Base-by-base conservation (phyloP, 805 yeast species). In the Candida caryicola region DNA sequence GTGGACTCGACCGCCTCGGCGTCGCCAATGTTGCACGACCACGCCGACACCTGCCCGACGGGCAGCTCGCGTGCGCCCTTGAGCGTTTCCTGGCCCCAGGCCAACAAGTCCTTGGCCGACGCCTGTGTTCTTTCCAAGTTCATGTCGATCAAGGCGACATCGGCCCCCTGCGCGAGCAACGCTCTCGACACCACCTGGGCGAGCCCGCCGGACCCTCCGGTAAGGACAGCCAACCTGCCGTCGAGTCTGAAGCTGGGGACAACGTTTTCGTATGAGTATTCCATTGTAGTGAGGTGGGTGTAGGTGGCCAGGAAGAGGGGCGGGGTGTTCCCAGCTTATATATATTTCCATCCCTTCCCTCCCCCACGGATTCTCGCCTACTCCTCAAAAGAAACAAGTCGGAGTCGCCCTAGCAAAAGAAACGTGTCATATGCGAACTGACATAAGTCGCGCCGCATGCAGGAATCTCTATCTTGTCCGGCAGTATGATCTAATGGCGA, bases 171-270 rank as follows among this genome's bases (percentile, higher is more conserved):
- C 3, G 85, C 85, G 9, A 85, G 59, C 26, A 85, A 63, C 13
- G 86, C 85, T 52, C 81, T 76, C 40, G 83, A 69, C 37, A 83
- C 55, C 12, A 82, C 79, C 26, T 80, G 65, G 1, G 86, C 81
- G 49, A 85, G 66, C 13, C 90, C 91, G 33, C 93, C 93, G 25
- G 88, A 81, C 6, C 90, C 93, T 33, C 93, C 93, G 26, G 93
- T 85, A 46, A 85, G 66, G 31, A 85, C 71, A 29, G 88, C 87
- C 39, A 82, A 68, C 55, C 81, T 77, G 42, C 83, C 84, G 54
- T 81, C 87, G 44, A 81, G 69, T 65, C 85, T 74, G 60, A 81
- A 82, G 40, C 59, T 67, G 45, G 88, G 89, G 19, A 82, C 73
- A 31, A 74, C 64, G 64, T 72, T 73, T 23, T 65, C 62, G 51